A percentile compares a stretch with the other conserved stretches of the same genome.
Evolutionary conservation across 257 asterid genomes (phyloP).

Genomic region (Solanum gracilifrons): DNA sequence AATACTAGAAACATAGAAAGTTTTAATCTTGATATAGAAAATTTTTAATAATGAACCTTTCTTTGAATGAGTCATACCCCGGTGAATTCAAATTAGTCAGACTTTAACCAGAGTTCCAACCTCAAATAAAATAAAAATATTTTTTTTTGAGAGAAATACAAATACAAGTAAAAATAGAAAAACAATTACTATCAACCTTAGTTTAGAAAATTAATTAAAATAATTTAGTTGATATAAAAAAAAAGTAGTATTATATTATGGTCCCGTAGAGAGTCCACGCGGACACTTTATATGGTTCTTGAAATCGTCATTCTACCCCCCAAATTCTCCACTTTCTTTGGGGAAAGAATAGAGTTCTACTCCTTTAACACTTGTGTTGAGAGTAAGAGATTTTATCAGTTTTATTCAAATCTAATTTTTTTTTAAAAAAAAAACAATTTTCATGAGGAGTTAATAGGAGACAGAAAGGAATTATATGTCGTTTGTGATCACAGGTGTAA

Average conservation of each 20-base stretch:
- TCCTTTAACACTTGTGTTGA: background rate
- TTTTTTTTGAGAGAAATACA: background rate
- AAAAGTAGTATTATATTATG: background rate
- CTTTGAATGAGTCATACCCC: background rate
- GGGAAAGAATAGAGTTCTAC: background rate
- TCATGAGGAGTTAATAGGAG: background rate
- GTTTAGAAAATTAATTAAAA: background rate
- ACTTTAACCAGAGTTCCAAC: background rate
- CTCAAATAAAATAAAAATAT: no score
- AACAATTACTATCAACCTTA: background rate
- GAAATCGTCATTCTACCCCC: background rate
- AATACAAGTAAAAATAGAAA: background rate
- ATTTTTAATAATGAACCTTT: background rate
- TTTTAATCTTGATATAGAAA: background rate
- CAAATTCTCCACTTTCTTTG: background rate
- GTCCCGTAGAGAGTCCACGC: background rate
- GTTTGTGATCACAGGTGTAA: background rate
- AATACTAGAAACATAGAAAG: background rate
- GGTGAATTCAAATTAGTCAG: background rate
- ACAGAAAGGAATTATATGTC: conserved; percentile 1
- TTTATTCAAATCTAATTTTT: background rate
- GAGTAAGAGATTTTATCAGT: background rate
- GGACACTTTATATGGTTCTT: background rate
- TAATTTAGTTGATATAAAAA: background rate
- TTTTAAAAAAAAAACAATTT: background rate